Evolutionary conservation across 2,329 filamentous ascomycete species (phyloP).

Genomic region (Ophiostoma perfectum): DNA sequence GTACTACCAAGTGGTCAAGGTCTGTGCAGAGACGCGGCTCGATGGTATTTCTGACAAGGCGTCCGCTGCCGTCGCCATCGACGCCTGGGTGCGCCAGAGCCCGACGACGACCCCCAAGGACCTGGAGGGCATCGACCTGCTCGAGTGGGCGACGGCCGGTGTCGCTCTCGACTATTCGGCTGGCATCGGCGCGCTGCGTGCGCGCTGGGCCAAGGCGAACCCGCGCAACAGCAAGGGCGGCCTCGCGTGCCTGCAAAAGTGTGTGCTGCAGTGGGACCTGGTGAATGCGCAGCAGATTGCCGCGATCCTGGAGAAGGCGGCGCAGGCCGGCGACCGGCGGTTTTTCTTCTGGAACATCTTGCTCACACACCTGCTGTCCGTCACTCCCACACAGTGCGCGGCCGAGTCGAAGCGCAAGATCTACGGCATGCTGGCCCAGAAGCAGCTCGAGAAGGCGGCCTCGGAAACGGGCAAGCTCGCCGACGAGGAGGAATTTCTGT

Average conservation of each 20-base stretch:
- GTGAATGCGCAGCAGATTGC: conserved; percentile 56
- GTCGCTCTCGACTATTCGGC: conserved; percentile 39
- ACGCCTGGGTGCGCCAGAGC: conserved; percentile 44
- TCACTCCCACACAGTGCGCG: conserved; percentile 41
- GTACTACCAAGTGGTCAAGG: conserved; percentile 52
- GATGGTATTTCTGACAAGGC: conserved; percentile 46
- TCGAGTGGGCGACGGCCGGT: conserved; percentile 44
- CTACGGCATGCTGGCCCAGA: conserved; percentile 47
- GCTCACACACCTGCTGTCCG: conserved; percentile 49
- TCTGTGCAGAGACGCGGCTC: conserved; percentile 48
- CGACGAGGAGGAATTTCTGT: conserved; percentile 46
- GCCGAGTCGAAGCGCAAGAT: conserved; percentile 45
- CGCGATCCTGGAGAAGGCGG: conserved; percentile 47
- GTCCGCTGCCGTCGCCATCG: conserved; percentile 41
- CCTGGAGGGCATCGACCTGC: conserved; percentile 47
- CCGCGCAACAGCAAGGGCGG: conserved; percentile 39
- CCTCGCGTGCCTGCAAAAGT: conserved; percentile 47
- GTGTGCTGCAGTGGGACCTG: conserved; percentile 51
- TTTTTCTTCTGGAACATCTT: conserved; percentile 53
- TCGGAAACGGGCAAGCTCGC: conserved; percentile 32
- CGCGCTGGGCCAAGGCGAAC: conserved; percentile 48
- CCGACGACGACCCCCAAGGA: conserved; percentile 43
- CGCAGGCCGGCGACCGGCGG: conserved; percentile 37
- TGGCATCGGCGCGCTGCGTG: conserved; percentile 47
- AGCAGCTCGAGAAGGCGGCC: conserved; percentile 48